Evolutionary conservation across 371 early-diverging fungal species (phyloP), one percentile per base, ranked within the genome.

Genomic region (Mucor plumbeus): DNA sequence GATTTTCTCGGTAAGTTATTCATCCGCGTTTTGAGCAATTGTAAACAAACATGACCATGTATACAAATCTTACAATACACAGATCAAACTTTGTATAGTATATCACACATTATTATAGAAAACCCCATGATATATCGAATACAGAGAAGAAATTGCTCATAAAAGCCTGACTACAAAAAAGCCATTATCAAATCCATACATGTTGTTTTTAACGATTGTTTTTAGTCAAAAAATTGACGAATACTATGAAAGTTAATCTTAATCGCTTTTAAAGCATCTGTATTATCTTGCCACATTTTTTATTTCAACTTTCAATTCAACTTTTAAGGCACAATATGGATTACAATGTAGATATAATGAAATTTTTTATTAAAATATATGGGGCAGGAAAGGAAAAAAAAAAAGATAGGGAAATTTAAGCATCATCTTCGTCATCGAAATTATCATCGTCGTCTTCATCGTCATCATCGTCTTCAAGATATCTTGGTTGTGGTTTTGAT

Each of bases 371-470:
- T 55, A 33, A 15, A 33, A 38, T 63, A 54, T 50, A 50, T 50
- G 50, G 19, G 10, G 48, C n/a, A n/a, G 15, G n/a, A 44, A 44
- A 44, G 15, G n/a, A 17, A 44, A 17, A 50, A 21, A 21, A 50
- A 50, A 21, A 21, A 48, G 19, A 21, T 43, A n/a, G 8, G n/a
- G 8, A n/a, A 17, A 17, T 5, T 26, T 50, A 50, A 11, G 26
- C 26, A 39, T 53, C 31, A 36, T 64, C 64, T 31, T 56, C 61
- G 44, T 67, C 61, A 5, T 67, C 67, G 5, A 60, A 60, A 26
- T 56, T 44, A 17, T 60, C 53, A 8, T 61, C 55, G 2, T 67
- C 68, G 34, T 67, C 62, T 15, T 64, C 62, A 17, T 60, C 53
- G 4, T 61, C 61, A 7, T 67, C 68, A 21, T 67, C 62, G 33